These are phyloP conservation scores for Clathrus columnatus DNA, from an alignment of 768 basidiomycete species.

Conservation along the genomic window DNA sequence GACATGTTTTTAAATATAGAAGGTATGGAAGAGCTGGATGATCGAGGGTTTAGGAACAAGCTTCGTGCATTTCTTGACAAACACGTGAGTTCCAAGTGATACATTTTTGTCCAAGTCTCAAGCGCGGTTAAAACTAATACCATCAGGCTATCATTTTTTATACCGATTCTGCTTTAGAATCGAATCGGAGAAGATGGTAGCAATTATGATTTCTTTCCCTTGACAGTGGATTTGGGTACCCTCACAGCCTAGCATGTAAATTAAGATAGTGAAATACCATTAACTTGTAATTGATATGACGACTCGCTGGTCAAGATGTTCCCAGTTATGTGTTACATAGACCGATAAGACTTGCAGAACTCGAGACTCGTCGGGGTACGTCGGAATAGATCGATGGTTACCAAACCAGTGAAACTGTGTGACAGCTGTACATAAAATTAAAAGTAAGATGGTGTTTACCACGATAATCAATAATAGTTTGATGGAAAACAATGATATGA, in stretches of 20 bases:
- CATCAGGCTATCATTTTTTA: constrained; percentile 49
- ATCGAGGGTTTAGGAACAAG: constrained; percentile 28
- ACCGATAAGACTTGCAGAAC: too few relatives aligned
- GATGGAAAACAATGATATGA: neutral
- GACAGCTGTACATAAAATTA: too few relatives aligned
- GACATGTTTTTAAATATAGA: constrained; percentile 41
- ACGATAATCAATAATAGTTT: neutral
- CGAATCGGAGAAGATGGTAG: constrained; percentile 3
- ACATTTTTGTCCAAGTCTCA: neutral
- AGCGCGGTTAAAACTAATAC: neutral
- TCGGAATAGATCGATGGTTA: too few relatives aligned
- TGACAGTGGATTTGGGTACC: too few relatives aligned
- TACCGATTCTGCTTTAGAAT: constrained; percentile 25
- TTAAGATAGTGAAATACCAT: too few relatives aligned
- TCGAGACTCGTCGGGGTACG: too few relatives aligned
- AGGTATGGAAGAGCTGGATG: constrained; percentile 20
- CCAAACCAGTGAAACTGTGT: too few relatives aligned
- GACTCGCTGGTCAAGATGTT: too few relatives aligned
- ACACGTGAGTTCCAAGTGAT: constrained; percentile 29
- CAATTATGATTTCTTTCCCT: neutral
- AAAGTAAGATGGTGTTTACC: too few relatives aligned
- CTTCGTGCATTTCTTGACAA: constrained; percentile 47
- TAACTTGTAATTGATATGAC: too few relatives aligned
- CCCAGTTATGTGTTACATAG: too few relatives aligned
- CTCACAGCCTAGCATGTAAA: too few relatives aligned